These are phyloP conservation scores for Suillus discolor DNA, from an alignment of 768 basidiomycete genomes.

Conservation along the genomic window DNA sequence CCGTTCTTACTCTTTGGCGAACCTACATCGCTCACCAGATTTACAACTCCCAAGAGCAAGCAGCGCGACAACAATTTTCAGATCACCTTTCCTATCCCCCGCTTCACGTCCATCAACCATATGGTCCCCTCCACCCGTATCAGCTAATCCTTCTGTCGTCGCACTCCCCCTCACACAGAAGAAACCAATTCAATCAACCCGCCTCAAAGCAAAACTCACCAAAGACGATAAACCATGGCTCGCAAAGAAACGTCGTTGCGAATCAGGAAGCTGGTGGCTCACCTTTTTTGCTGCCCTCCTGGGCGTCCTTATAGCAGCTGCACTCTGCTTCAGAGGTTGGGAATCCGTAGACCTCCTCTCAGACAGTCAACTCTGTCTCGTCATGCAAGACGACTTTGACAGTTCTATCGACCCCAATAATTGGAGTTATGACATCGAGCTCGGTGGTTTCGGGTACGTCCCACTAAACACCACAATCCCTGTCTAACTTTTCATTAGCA, in stretches of 20 bases:
- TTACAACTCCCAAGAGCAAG: slow-evolving; percentile 41
- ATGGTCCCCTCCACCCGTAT: slow-evolving; percentile 57
- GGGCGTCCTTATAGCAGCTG: slow-evolving; percentile 43
- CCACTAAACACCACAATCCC: not conserved
- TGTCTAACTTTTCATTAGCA: slow-evolving; percentile 25
- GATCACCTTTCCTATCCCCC: slow-evolving; percentile 70
- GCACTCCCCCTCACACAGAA: slow-evolving; percentile 41
- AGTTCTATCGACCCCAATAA: slow-evolving; percentile 41
- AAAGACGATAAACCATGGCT: slow-evolving; percentile 51
- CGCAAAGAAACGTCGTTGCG: slow-evolving; percentile 34
- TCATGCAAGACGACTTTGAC: slow-evolving; percentile 53
- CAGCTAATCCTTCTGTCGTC: slow-evolving; percentile 29
- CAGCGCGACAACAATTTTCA: slow-evolving; percentile 53
- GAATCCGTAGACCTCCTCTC: slow-evolving; percentile 39
- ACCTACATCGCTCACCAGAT: slow-evolving; percentile 34
- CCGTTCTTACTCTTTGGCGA: slow-evolving; percentile 27
- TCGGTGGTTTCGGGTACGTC: slow-evolving; percentile 54
- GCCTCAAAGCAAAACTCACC: slow-evolving; percentile 52
- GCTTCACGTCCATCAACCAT: slow-evolving; percentile 63
- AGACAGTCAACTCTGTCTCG: slow-evolving; percentile 40
- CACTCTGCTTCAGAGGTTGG: slow-evolving; percentile 50
- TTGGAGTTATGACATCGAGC: slow-evolving; percentile 53
- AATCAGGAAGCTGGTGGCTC: slow-evolving; percentile 48
- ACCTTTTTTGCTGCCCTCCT: slow-evolving; percentile 44
- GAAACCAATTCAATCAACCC: slow-evolving; percentile 43